A percentile compares a stretch with the other conserved stretches of the same genome.
phyloP scores from a whole-genome alignment of 2,329 filamentous ascomycete genomes.

The Pseudocercospora fuligena region DNA sequence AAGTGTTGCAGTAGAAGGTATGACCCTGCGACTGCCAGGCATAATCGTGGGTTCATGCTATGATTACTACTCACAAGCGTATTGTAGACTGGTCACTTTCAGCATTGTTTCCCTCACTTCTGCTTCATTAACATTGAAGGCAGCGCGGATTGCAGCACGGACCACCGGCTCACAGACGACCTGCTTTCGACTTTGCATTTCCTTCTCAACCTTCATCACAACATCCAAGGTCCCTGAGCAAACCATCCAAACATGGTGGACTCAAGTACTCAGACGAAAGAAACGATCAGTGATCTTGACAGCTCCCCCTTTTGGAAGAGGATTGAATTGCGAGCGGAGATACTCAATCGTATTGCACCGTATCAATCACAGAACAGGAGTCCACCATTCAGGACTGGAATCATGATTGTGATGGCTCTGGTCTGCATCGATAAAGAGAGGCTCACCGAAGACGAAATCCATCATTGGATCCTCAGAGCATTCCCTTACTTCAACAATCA shows the following conservation, averaged over 20 bases:
- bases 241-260: not conserved
- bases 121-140: too few relatives aligned
- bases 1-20: not conserved
- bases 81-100: too few relatives aligned
- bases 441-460: not conserved
- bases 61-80: too few relatives aligned
- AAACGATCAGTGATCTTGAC: not conserved
- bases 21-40: not conserved
- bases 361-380: not conserved
- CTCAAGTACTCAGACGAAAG: not conserved
- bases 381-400: not conserved
- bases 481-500: not conserved
- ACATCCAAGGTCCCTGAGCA: not conserved
- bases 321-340: not conserved
- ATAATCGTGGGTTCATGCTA: not conserved
- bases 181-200: too few relatives aligned
- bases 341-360: not conserved
- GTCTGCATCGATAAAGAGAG: not conserved
- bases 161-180: too few relatives aligned
- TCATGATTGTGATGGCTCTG: not conserved
- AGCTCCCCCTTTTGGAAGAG: not conserved
- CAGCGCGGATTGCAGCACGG: too few relatives aligned
- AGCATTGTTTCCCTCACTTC: too few relatives aligned
- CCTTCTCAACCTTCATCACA: too few relatives aligned
- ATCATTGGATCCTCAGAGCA: not conserved